Evolutionary conservation across 176 grass and related monocot genomes (phyloP), one percentile per base, ranked within the genome.

Genomic region (Urochloa ruziziensis): DNA sequence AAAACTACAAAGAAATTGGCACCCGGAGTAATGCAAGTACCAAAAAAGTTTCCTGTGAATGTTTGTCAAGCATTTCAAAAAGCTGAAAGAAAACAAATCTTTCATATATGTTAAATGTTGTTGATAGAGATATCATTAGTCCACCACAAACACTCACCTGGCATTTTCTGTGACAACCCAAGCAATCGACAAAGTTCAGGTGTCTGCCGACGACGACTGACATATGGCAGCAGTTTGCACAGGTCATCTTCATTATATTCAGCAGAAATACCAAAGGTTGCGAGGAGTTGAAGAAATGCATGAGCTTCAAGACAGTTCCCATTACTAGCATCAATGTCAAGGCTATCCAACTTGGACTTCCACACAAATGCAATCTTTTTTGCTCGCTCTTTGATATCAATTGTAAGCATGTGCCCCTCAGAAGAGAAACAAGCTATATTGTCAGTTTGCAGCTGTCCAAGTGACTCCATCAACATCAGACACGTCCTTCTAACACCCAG

Each of bases 391-490:
- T 83, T 83, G 47, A 89, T 82, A 37, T 90, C 54, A 75, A 53
- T 65, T 82, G 94, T 82, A 59, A 92, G 46, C 67, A 81, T 83
- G 61, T 75, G 65, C 56, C 73, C 77, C 78, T 78, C 65, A n/a
- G 73, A 84, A 4, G 80, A 27, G 24, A 78, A 84, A 86, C 68
- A 32, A 17, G 52, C 43, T 46, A 60, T 34, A 25, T 23, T 32
- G 78, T 83, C 80, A 82, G 62, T 67, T 62, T 71, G 61, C 52
- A 94, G 29, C 57, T 90, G 89, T 49, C 84, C 90, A 64, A 97
- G 92, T 16, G 95, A 97, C 80, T 97, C 95, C 95, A 97, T 93
- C 83, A 97, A 73, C 95, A 97, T 97, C 7, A 97, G 84, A 81
- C 95, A 97, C 6, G 95, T 97, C 74, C 95, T 91, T 73, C 95